Percentiles rank a stretch among this genome's conserved stretches.
These are phyloP conservation scores for Pythium sp. DNA, from an alignment of 352 stramenopile genomes.

Conservation along the genomic window DNA sequence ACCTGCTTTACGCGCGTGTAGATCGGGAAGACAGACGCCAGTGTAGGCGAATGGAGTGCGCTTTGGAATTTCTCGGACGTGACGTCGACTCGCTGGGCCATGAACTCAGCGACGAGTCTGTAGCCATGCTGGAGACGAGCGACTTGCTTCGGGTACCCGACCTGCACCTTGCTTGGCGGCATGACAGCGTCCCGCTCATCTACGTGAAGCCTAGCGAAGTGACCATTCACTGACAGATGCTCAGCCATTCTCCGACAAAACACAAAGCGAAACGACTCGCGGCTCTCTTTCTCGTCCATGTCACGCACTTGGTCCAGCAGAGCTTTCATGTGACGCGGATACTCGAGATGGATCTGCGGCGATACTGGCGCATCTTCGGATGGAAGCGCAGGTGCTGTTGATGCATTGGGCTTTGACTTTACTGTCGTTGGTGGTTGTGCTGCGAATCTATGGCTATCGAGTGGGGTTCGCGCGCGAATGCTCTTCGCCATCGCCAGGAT, in stretches of 20 bases:
- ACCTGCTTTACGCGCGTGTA: conserved; percentile 56
- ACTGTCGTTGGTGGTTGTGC: conserved; percentile 2
- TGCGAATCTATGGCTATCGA: not conserved
- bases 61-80: conserved; percentile 27
- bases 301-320: conserved; percentile 41
- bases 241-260: conserved; percentile 63
- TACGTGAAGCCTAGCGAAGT: not conserved
- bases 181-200: not conserved
- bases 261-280: conserved; percentile 34
- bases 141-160: conserved; percentile 31
- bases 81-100: conserved; percentile 29
- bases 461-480: conserved; percentile 12
- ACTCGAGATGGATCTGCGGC: conserved; percentile 30
- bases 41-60: conserved; percentile 26
- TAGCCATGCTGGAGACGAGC: conserved; percentile 35
- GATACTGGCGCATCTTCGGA: not conserved
- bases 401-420: not conserved
- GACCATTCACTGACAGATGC: conserved; percentile 26
- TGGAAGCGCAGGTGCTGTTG: not conserved
- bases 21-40: conserved; percentile 45
- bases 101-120: conserved; percentile 27
- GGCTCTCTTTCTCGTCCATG: conserved; percentile 23
- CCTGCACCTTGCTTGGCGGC: conserved; percentile 26
- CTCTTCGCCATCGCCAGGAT: conserved; percentile 38
- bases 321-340: conserved; percentile 44